Evolutionary conservation across 495 filamentous ascomycete species (phyloP).

Genomic region (Penicillium goetzii): DNA sequence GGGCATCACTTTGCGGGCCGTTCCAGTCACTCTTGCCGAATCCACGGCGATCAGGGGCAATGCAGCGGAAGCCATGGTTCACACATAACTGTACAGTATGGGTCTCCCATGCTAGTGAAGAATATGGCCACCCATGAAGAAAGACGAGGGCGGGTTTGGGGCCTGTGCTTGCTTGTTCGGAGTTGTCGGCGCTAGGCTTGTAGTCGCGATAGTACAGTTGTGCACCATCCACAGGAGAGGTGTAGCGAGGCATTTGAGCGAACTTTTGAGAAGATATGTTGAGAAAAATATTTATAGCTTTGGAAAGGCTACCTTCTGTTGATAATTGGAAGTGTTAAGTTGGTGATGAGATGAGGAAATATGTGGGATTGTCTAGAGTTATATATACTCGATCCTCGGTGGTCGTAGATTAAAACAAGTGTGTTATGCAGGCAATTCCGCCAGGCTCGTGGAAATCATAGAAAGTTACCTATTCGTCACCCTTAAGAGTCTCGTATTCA

Average conservation of each 20-base stretch:
- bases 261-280: background rate
- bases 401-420: background rate
- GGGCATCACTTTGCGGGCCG: constrained; percentile 13
- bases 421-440: background rate
- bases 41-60: constrained; percentile 35
- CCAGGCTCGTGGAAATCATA: background rate
- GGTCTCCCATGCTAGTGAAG: constrained; percentile 34
- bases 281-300: background rate
- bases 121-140: constrained; percentile 39
- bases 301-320: background rate
- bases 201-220: constrained; percentile 21
- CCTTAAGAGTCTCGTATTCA: background rate
- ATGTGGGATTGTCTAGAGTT: background rate
- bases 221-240: constrained; percentile 12
- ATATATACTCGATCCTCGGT: background rate
- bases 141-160: constrained; percentile 29
- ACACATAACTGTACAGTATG: constrained; percentile 31
- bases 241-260: constrained; percentile 13
- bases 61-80: constrained; percentile 26
- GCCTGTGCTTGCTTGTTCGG: background rate
- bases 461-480: background rate
- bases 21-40: constrained; percentile 33
- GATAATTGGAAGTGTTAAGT: background rate
- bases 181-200: background rate
- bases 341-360: background rate